Evolutionary conservation across 768 basidiomycete species (phyloP).

Genomic region (Trametes maxima): DNA sequence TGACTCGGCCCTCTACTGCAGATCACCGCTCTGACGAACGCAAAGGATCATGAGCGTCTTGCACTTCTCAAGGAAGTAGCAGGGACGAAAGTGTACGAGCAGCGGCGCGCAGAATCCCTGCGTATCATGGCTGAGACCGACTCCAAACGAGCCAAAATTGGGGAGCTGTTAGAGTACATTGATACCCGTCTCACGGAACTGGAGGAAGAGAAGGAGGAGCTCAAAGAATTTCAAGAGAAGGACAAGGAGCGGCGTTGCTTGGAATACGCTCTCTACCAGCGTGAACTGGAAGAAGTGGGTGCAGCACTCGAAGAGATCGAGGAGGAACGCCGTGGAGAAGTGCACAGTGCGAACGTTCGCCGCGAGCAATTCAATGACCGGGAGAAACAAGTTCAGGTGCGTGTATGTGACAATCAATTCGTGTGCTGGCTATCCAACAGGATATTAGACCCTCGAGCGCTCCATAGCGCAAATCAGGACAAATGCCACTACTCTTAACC

Average conservation of each 20-base stretch:
- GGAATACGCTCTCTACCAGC: slow-evolving; percentile 92
- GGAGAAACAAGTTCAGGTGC: slow-evolving; percentile 83
- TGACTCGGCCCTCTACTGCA: slow-evolving; percentile 31
- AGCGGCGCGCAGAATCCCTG: slow-evolving; percentile 88
- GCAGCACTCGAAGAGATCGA: slow-evolving; percentile 85
- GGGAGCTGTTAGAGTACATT: slow-evolving; percentile 87
- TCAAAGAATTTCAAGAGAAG: slow-evolving; percentile 95
- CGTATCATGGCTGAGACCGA: slow-evolving; percentile 98
- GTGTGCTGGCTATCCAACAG: not conserved
- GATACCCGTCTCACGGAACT: slow-evolving; percentile 88
- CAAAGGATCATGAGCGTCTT: slow-evolving; percentile 92
- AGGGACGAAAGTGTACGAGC: slow-evolving; percentile 97
- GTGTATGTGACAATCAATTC: slow-evolving; percentile 24
- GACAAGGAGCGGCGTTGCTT: slow-evolving; percentile 93
- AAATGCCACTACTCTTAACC: slow-evolving; percentile 63
- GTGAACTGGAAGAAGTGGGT: slow-evolving; percentile 87
- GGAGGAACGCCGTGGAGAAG: slow-evolving; percentile 77
- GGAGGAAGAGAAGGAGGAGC: slow-evolving; percentile 97
- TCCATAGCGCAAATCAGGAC: slow-evolving; percentile 72
- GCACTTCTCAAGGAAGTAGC: slow-evolving; percentile 97
- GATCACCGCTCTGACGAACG: slow-evolving; percentile 97
- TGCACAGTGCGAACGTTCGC: slow-evolving; percentile 81
- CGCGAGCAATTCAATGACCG: slow-evolving; percentile 81
- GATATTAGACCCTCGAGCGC: slow-evolving; percentile 66
- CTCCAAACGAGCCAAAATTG: slow-evolving; percentile 88